Evolutionary conservation across 2,329 filamentous ascomycete genomes (phyloP).

Genomic region (Cladophialophora immunda): DNA sequence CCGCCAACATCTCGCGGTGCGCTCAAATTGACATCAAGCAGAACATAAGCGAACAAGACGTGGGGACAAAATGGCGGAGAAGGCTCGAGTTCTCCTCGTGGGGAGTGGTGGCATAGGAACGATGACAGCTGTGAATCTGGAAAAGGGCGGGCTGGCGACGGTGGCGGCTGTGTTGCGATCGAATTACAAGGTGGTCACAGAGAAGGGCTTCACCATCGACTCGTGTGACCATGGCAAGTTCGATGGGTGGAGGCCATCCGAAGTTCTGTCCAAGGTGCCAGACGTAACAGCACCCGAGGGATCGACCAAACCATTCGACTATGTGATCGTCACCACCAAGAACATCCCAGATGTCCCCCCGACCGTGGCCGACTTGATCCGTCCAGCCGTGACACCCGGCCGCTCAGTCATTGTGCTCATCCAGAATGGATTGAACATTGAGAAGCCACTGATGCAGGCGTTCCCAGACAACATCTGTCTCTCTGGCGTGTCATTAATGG

Average conservation of each 20-base stretch:
- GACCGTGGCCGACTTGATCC: conserved; percentile 58
- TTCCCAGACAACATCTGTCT: conserved; percentile 64
- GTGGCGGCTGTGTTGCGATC: conserved; percentile 67
- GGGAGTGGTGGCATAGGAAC: conserved; percentile 67
- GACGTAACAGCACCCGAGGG: conserved; percentile 45
- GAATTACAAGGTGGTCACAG: conserved; percentile 62
- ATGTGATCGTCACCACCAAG: conserved; percentile 66
- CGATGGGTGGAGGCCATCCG: conserved; percentile 60
- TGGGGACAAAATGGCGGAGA: conserved; percentile 28
- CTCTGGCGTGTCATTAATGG: conserved; percentile 63
- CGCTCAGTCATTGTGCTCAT: conserved; percentile 65
- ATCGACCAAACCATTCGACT: conserved; percentile 57
- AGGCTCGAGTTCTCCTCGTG: conserved; percentile 60
- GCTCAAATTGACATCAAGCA: neutral
- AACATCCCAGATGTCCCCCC: conserved; percentile 65
- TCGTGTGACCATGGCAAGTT: conserved; percentile 62
- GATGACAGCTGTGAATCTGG: conserved; percentile 65
- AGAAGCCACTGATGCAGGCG: conserved; percentile 59
- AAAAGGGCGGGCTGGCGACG: conserved; percentile 59
- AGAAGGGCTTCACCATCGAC: conserved; percentile 62
- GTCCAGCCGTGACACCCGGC: conserved; percentile 60
- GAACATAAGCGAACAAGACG: neutral
- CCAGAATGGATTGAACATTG: conserved; percentile 72
- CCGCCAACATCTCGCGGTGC: neutral
- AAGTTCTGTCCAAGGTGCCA: conserved; percentile 60